Base-by-base conservation (phyloP, 129 eudicot species). In the Tagetes erecta region DNA sequence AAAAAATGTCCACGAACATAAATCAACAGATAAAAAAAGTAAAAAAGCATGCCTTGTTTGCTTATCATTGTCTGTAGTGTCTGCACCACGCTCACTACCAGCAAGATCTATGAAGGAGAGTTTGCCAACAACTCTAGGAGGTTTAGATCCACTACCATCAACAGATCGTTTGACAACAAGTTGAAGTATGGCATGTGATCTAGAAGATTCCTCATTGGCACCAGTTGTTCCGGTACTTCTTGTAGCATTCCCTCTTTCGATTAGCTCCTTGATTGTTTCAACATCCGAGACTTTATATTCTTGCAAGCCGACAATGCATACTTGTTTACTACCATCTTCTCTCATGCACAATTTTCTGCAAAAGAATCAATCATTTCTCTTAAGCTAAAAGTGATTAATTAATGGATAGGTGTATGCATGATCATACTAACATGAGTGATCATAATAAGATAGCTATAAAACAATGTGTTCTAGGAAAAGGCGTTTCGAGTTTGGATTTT, bases 31-130 rank as follows among this genome's bases (percentile, higher is more conserved):
- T 68, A 9, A 20, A 14, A 76, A 3, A 30, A n/a, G 27, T 38
- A 4, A 52, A 59, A 20, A 59, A 37, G 38, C 30, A 60, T 82
- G 87, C 98, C 96, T 89, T 7, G 98, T 93, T 72, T 93, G 98
- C 78, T 86, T 93, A 80, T 93, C 98, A 80, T 93, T 93, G 72
- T 93, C 98, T 7, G 98, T 93, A 3, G 98, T 93, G 60, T 93
- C 98, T 31, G 98, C 98, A 79, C 98, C 98, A 34, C 98, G 96
- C 80, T 93, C 98, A 71, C 98, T 93, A 69, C 98, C 98, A 50
- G 98, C 98, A 77, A 93, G 98, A 83, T 93, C 98, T 55, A 93
- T 93, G 83, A 93, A 93, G 46, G 98, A 93, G 76, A 93, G 95
- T 82, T 93, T 93, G 63, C 98, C 98, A 77, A 93, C 95, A 81